A percentile compares a stretch with the other conserved stretches of the same genome.
These are phyloP conservation scores for Agarophyton chilense DNA, from an alignment of 23 red algal genomes.

Conservation along the genomic window DNA sequence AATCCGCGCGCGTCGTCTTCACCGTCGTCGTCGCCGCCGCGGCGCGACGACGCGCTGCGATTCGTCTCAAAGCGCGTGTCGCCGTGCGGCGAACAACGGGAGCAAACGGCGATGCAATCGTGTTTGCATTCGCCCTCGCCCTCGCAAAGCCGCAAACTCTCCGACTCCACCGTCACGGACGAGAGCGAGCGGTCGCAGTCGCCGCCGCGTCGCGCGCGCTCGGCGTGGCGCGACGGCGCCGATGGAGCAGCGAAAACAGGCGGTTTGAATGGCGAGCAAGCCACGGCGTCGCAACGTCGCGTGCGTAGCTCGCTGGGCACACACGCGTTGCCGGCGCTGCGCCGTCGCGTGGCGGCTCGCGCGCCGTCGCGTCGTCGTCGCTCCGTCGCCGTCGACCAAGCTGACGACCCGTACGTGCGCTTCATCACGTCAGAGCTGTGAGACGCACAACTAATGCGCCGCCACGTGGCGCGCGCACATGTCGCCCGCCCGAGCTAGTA, in stretches of 20 bases:
- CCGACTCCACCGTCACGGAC: conserved; percentile 21
- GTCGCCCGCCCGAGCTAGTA: no score
- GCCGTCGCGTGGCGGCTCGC: not conserved
- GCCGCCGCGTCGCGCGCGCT: no score
- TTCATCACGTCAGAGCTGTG: conserved; percentile 24
- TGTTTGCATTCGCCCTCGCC: no score
- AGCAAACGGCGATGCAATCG: no score
- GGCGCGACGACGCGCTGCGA: no score
- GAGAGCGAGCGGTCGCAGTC: conserved; percentile 9
- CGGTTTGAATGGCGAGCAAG: not conserved
- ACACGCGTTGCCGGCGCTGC: not conserved
- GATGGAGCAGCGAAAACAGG: not conserved
- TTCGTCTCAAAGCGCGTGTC: no score
- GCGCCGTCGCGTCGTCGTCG: no score
- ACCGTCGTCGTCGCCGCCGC: not conserved
- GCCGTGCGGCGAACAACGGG: no score
- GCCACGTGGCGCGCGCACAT: no score
- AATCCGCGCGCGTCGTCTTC: not conserved
- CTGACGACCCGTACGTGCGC: conserved; percentile 38
- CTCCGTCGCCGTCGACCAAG: not conserved
- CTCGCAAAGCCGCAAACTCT: not conserved
- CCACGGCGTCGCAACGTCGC: not conserved
- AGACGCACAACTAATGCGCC: no score
- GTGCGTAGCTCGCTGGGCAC: not conserved
- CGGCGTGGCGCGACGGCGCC: not conserved